phyloP scores from a whole-genome alignment of 1,284 basidiomycete genomes.

The Trametes versicolor region DNA sequence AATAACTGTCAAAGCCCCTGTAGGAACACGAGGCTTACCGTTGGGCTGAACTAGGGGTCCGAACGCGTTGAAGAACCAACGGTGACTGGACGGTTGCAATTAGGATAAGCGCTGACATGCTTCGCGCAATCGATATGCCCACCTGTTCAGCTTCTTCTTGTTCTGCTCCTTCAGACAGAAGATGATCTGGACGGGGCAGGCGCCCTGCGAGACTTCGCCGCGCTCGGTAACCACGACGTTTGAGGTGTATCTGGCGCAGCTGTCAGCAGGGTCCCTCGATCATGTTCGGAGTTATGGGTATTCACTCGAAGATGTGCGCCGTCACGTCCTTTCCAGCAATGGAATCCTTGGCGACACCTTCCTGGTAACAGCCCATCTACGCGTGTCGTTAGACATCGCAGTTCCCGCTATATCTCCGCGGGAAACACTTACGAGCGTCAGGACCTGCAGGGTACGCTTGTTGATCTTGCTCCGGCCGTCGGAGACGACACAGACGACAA shows the following conservation, averaged over 20 bases:
- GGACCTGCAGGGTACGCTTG: constrained; percentile 85
- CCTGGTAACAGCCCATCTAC: constrained; percentile 96
- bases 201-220: constrained; percentile 87
- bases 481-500: constrained; percentile 92
- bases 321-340: constrained; percentile 93
- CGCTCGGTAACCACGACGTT: constrained; percentile 82
- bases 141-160: constrained; percentile 89
- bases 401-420: not conserved
- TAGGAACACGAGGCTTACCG: constrained; percentile 51
- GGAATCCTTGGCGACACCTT: constrained; percentile 94
- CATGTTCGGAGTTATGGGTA: not conserved
- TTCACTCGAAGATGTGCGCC: constrained; percentile 92
- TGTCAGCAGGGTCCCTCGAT: constrained; percentile 4
- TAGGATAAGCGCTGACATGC: constrained; percentile 9
- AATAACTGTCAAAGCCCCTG: not conserved
- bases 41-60: constrained; percentile 88
- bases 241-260: constrained; percentile 71
- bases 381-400: constrained; percentile 14
- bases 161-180: constrained; percentile 97
- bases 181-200: constrained; percentile 90
- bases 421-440: constrained; percentile 66
- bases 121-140: not conserved
- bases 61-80: constrained; percentile 99
- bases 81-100: constrained; percentile 60
- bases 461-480: constrained; percentile 94